Evolutionary conservation across 2,329 filamentous ascomycete genomes (phyloP).

Genomic region (Pseudocercospora crystallina): DNA sequence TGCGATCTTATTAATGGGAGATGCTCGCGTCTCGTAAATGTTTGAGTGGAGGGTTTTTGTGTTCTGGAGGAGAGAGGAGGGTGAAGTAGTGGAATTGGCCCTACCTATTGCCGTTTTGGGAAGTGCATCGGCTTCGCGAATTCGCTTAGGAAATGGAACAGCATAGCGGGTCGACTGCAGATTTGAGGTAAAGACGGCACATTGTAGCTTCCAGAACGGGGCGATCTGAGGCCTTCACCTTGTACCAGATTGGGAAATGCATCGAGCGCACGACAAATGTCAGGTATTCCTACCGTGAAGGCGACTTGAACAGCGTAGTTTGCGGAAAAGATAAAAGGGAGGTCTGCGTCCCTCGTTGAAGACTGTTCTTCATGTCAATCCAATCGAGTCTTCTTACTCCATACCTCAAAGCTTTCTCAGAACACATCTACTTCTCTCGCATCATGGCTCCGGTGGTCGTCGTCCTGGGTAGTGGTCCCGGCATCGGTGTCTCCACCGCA

Average conservation of each 20-base stretch:
- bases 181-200: too few relatives aligned
- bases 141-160: not conserved
- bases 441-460: conserved; percentile 9
- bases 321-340: not conserved
- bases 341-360: not conserved
- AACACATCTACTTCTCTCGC: not conserved
- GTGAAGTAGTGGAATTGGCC: too few relatives aligned
- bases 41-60: too few relatives aligned
- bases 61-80: too few relatives aligned
- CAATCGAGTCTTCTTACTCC: not conserved
- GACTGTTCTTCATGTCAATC: not conserved
- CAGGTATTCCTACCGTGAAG: not conserved
- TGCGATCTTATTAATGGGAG: too few relatives aligned
- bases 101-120: too few relatives aligned
- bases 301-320: not conserved
- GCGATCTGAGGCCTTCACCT: too few relatives aligned
- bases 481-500: conserved; percentile 18
- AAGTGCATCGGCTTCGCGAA: too few relatives aligned
- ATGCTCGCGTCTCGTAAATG: too few relatives aligned
- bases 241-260: conserved; percentile 7
- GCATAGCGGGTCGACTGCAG: not conserved
- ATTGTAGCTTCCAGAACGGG: too few relatives aligned
- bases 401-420: not conserved
- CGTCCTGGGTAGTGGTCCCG: conserved; percentile 15
- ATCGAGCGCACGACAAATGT: not conserved